phyloP scores from a whole-genome alignment of 768 basidiomycete genomes.

The Leucocoprinus sp. region DNA sequence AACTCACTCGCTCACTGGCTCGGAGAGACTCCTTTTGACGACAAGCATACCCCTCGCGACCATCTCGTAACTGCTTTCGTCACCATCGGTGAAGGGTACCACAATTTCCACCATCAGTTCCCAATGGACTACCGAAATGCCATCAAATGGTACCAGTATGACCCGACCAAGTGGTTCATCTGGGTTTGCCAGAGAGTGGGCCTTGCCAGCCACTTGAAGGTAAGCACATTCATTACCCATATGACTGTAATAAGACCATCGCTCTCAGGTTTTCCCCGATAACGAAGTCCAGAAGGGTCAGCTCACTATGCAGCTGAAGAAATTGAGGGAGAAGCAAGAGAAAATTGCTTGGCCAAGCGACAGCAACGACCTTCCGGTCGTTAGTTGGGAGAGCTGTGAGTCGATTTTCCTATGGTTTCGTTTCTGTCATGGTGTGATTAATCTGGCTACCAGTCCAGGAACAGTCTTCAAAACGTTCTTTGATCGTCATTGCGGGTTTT shows the following conservation, averaged over 20 bases:
- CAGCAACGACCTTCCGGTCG: slow-evolving; percentile 66
- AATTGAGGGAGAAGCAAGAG: slow-evolving; percentile 72
- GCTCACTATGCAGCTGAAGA: slow-evolving; percentile 91
- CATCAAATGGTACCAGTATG: slow-evolving; percentile 91
- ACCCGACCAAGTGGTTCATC: slow-evolving; percentile 93
- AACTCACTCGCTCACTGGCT: slow-evolving; percentile 97
- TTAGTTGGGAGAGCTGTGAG: slow-evolving; percentile 83
- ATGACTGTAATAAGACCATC: not conserved
- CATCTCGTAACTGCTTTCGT: slow-evolving; percentile 83
- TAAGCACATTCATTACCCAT: slow-evolving; percentile 12
- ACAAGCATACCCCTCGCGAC: slow-evolving; percentile 90
- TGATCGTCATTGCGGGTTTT: slow-evolving; percentile 85
- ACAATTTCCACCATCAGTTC: slow-evolving; percentile 97
- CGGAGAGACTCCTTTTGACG: slow-evolving; percentile 87
- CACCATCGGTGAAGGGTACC: slow-evolving; percentile 94
- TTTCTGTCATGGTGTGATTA: not conserved
- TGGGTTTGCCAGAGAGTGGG: slow-evolving; percentile 50
- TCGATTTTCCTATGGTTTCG: slow-evolving; percentile 10
- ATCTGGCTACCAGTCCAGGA: slow-evolving; percentile 50
- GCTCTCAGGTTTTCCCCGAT: slow-evolving; percentile 38
- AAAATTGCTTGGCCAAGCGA: slow-evolving; percentile 73
- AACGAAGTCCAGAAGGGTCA: slow-evolving; percentile 78
- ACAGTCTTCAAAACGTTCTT: slow-evolving; percentile 69
- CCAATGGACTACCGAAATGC: slow-evolving; percentile 97
- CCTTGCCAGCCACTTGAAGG: slow-evolving; percentile 65